phyloP scores from a whole-genome alignment of 1,139 yeast genomes.

The Pichia cactophila region DNA sequence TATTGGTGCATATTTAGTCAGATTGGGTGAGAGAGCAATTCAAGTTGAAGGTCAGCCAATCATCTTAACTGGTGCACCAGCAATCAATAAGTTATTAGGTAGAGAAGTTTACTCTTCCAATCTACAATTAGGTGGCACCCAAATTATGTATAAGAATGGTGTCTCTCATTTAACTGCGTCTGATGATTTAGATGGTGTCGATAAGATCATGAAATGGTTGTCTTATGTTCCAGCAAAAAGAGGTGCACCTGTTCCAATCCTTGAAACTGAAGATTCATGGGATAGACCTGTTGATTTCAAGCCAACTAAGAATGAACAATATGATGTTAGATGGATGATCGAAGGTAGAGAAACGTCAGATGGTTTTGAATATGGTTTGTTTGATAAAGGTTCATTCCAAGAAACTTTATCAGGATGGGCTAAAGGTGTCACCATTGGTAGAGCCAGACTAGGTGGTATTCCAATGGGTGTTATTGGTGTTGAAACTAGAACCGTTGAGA shows the following conservation, averaged over 20 bases:
- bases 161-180: constrained; percentile 93
- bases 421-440: constrained; percentile 94
- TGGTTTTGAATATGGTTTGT: constrained; percentile 81
- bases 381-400: constrained; percentile 87
- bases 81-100: constrained; percentile 91
- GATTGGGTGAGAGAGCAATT: constrained; percentile 97
- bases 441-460: constrained; percentile 97
- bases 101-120: constrained; percentile 95
- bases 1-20: constrained; percentile 96
- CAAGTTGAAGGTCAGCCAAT: constrained; percentile 99
- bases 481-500: constrained; percentile 84
- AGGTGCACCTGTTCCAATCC: constrained; percentile 83
- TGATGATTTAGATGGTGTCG: constrained; percentile 95
- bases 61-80: constrained; percentile 97
- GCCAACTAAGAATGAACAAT: constrained; percentile 67
- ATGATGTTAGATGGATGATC: constrained; percentile 94
- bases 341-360: constrained; percentile 66
- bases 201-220: constrained; percentile 90
- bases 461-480: constrained; percentile 98
- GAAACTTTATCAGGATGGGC: constrained; percentile 99
- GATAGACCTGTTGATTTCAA: constrained; percentile 82
- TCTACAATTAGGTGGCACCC: constrained; percentile 97
- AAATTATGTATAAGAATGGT: constrained; percentile 97
- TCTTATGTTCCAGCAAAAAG: constrained; percentile 93
- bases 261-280: constrained; percentile 80